Base-by-base conservation (phyloP, 116 monocot species). In the Thalassia testudinum region DNA sequence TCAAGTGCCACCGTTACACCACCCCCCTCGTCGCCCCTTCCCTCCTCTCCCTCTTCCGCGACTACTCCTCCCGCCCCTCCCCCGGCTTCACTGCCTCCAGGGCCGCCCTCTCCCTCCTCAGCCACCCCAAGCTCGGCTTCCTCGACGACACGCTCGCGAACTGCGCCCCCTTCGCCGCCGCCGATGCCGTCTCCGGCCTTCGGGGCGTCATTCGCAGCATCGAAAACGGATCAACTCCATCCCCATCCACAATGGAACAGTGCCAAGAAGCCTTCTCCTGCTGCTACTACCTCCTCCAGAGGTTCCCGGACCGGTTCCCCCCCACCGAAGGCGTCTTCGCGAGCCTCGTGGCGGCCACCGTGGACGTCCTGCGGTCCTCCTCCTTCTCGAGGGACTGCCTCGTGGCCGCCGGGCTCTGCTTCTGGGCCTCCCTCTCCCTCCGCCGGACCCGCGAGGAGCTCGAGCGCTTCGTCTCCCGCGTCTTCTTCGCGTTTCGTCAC, bases 231-330 rank as follows among this genome's bases (percentile, higher is more conserved):
- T 80, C 69, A 19, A 68, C 80, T 0, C 90, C 86, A 12, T 90
- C 99, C 1, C 90, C 99, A 1, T 53, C 64, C 6, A 77, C 83
- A 17, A 90, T 90, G 99, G 99, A 99, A 62, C 99, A 86, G 56
- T 90, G 99, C 73, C 99, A 99, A 44, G 99, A 99, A 56, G 99
- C 89, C 23, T 72, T 99, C 82, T 99, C 99, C 37, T 99, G 99
- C 65, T 65, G 86, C 72, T 99, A 99, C 53, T 99, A 99, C 71
- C 54, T 99, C 66, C 72, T 99, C 34, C 90, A 99, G 64, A 64
- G 67, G 59, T 99, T 74, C 48, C 76, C 99, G 12, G 56, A 58
- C 12, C 75, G 58, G 37, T 90, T 99, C 54, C 19, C 59, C 21
- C 60, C 29, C 23, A 38, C 53, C 5, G 27, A 59, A 22, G 42